Base-by-base conservation (phyloP, 225 moss, liverwort and hornwort genomes). In the Physcomitrellopsis africana region DNA sequence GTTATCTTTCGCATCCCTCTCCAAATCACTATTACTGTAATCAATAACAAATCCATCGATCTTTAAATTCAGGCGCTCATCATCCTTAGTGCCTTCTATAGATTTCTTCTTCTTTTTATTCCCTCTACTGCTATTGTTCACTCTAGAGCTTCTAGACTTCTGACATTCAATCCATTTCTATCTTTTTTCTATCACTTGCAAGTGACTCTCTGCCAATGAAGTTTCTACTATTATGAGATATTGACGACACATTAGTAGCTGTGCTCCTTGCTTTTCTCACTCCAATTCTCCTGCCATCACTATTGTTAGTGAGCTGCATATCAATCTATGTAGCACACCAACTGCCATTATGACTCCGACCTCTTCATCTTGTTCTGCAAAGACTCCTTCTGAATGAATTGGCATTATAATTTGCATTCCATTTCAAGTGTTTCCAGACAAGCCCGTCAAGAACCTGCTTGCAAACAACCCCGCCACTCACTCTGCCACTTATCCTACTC, bases 51-150 rank as follows among this genome's bases (percentile, higher is more conserved):
- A 79, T 55, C 60, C 76, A 77, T 72, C 76, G 20, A 29, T 73
- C 69, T 85, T 73, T 27, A 57, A 68, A 62, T 59, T 63, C 70
- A 72, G 66, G 44, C 69, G 67, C 81, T 57, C 69, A 51, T 64
- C 82, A 63, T 72, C 79, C 14, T 51, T 42, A n/a, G 51, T 67
- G 58, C 43, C 44, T 76, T 81, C 83, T 13, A 60, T 61, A 48
- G 72, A 80, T 70, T 76, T 80, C 80, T 63, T 84, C 26, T 70
- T 80, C 80, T 63, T 84, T 19, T 70, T 72, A 71, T 55, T 78
- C 52, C 80, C 68, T 32, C 76, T 83, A 76, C 53, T 59, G 45
- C 23, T 72, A 18, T 72, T 81, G 73, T 85, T 81, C 42, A 68
- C 57, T 60, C 47, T 49, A 46, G 80, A 61, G 41, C 24, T 65